Percentiles rank a stretch among this genome's conserved stretches.
Conservation (phyloP, 2,329 filamentous ascomycete genomes). For the Alternaria panax region DNA sequence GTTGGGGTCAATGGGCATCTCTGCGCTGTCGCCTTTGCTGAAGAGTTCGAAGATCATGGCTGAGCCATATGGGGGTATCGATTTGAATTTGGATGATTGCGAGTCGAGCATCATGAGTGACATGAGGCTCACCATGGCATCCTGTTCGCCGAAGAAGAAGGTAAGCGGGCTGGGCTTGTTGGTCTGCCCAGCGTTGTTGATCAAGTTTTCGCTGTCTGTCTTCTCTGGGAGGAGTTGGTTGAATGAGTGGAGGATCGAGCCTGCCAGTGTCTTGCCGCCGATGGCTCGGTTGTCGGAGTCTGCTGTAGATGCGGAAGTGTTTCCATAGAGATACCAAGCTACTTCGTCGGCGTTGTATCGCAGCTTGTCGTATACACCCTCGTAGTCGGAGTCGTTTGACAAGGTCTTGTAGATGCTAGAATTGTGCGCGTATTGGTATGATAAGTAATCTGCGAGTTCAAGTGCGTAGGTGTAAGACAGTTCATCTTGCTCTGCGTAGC, state of each 20-base stretch:
- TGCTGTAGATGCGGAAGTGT: constrained; percentile 45
- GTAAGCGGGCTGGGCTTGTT: constrained; percentile 54
- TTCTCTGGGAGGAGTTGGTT: constrained; percentile 22
- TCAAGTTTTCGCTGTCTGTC: constrained; percentile 7
- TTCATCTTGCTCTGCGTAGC: constrained; percentile 47
- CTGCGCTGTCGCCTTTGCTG: constrained; percentile 47
- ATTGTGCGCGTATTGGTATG: constrained; percentile 63
- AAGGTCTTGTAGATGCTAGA: constrained; percentile 47
- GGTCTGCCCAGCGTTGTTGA: constrained; percentile 5
- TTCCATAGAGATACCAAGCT: constrained; percentile 53
- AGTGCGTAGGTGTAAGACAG: constrained; percentile 61
- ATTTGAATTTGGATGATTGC: constrained; percentile 26
- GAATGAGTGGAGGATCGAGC: constrained; percentile 36
- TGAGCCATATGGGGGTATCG: constrained; percentile 41
- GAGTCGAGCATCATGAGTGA: constrained; percentile 36
- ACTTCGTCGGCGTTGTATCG: constrained; percentile 59
- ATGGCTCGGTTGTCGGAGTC: constrained; percentile 36
- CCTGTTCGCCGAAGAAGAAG: constrained; percentile 49
- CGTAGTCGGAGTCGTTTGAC: constrained; percentile 35
- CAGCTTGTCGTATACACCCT: constrained; percentile 32
- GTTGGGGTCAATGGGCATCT: constrained; percentile 48
- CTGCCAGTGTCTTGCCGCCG: constrained; percentile 41
- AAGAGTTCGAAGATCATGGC: constrained; percentile 55
- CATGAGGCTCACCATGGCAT: constrained; percentile 44
- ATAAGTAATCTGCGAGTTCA: constrained; percentile 63